Evolutionary conservation across 2,329 filamentous ascomycete genomes (phyloP).

Genomic region (Trichoderma koningiopsis): DNA sequence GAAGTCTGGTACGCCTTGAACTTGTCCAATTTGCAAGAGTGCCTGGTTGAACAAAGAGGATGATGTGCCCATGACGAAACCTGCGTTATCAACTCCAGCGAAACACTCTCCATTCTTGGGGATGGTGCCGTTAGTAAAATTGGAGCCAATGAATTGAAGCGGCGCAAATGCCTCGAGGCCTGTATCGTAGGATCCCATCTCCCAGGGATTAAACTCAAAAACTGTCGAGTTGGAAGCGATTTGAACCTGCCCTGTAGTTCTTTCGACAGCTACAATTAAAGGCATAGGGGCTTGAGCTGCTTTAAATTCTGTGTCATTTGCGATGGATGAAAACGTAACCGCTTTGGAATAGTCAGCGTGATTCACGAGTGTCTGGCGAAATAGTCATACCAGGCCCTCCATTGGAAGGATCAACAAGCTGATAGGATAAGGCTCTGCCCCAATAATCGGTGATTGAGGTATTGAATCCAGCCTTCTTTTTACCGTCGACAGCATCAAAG

Average conservation of each 20-base stretch:
- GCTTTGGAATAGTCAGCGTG: slow-evolving; percentile 35
- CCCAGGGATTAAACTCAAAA: slow-evolving; percentile 77
- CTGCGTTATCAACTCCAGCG: slow-evolving; percentile 78
- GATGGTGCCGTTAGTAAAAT: slow-evolving; percentile 66
- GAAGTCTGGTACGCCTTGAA: slow-evolving; percentile 47
- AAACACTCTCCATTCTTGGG: slow-evolving; percentile 63
- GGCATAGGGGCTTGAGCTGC: slow-evolving; percentile 70
- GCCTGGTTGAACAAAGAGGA: slow-evolving; percentile 83
- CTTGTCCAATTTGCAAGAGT: slow-evolving; percentile 59
- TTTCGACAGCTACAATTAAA: slow-evolving; percentile 69
- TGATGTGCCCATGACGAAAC: slow-evolving; percentile 84
- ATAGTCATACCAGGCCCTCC: slow-evolving; percentile 58
- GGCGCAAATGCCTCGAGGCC: slow-evolving; percentile 72
- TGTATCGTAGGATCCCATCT: slow-evolving; percentile 77
- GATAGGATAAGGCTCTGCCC: slow-evolving; percentile 75
- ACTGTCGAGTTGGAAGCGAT: slow-evolving; percentile 73
- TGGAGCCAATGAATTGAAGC: slow-evolving; percentile 70
- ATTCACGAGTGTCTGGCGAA: background rate
- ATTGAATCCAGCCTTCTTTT: slow-evolving; percentile 57
- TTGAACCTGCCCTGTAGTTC: slow-evolving; percentile 61
- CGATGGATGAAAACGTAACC: slow-evolving; percentile 76
- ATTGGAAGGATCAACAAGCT: slow-evolving; percentile 70
- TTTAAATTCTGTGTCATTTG: slow-evolving; percentile 59
- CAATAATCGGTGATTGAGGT: slow-evolving; percentile 79
- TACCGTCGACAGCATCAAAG: slow-evolving; percentile 58